Base-by-base conservation (phyloP, 495 filamentous ascomycete species). In the Lophium mytilinum region DNA sequence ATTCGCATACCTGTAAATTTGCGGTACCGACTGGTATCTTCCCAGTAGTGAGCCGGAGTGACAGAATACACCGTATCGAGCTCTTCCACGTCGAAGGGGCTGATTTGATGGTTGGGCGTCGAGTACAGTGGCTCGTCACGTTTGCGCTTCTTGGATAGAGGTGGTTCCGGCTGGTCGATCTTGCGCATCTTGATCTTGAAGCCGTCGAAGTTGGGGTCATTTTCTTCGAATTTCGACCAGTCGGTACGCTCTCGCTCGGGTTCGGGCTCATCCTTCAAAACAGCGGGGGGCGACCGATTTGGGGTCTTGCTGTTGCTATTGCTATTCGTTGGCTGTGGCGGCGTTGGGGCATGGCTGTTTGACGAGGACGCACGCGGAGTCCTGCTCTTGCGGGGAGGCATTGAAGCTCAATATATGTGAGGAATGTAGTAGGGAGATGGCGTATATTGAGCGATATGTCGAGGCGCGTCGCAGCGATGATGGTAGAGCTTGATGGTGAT, bases 1-100 rank as follows among this genome's bases (percentile, higher is more conserved):
- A 36, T n/a, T 24, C 9, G 51, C 67, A 34, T 56, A 70, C 68
- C 58, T 1, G 66, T 66, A 53, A 71, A 71, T 24, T 66, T 64
- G 50, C 60, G 54, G 51, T 68, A 71, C 52, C 53, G 36, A 37
- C 45, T 52, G 10, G 64, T 49, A 35, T 48, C 53, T 24, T 69
- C 66, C 69, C 69, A 71, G 15, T 50, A 52, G 12, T 56, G 42
- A 8, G 30, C 35, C 4, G 65, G 60, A 15, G 46, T 52, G 40
- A 66, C 51, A 39, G 56, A 55, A 42, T 63, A 65, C 7, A 47
- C 17, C 6, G 9, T 15, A 12, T n/a, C 17, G 47, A 21, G 35
- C 10, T 43, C n/a, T 14, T 18, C 24, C 24, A 30, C 24, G 50
- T 55, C 52, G 18, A 55, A 55, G 8, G 52, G 52, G 34, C 17